Conservation (phyloP, 1,139 yeast genomes). For the Maudiozyma humilis region DNA sequence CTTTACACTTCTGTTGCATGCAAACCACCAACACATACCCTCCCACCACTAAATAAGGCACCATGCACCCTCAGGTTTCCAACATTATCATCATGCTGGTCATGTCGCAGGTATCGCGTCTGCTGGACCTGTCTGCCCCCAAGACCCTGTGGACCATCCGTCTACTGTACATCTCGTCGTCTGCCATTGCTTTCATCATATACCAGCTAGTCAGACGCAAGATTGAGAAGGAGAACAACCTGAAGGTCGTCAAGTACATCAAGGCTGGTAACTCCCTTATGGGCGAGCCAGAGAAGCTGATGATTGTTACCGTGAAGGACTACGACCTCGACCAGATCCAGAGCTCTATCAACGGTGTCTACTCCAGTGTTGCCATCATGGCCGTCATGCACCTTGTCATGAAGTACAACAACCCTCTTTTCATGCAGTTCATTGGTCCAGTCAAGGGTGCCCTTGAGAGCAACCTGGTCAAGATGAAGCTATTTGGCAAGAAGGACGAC, state of each 20-base stretch:
- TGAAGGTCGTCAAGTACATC: constrained; percentile 86
- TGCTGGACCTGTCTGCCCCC: constrained; percentile 83
- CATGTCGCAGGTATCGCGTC: constrained; percentile 93
- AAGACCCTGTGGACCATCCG: constrained; percentile 67
- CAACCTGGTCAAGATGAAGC: constrained; percentile 85
- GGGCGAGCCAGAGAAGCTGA: constrained; percentile 58
- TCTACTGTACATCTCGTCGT: constrained; percentile 59
- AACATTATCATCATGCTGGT: constrained; percentile 86
- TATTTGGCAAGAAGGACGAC: constrained; percentile 73
- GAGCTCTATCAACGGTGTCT: constrained; percentile 67
- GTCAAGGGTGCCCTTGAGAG: constrained; percentile 84
- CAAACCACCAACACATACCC: too few relatives aligned
- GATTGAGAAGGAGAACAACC: constrained; percentile 71
- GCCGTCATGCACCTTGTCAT: constrained; percentile 95
- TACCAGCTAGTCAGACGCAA: constrained; percentile 56
- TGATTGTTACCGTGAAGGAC: constrained; percentile 87
- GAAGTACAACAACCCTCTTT: constrained; percentile 95
- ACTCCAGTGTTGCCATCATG: constrained; percentile 94
- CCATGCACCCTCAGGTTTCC: constrained; percentile 77
- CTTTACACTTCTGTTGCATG: not conserved
- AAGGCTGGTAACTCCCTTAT: constrained; percentile 64
- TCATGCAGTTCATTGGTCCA: constrained; percentile 89
- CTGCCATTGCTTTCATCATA: constrained; percentile 53
- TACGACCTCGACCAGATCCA: constrained; percentile 86
- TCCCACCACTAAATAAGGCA: not conserved